Conservation (phyloP, 768 basidiomycete species). For the Termitomyces sp. region DNA sequence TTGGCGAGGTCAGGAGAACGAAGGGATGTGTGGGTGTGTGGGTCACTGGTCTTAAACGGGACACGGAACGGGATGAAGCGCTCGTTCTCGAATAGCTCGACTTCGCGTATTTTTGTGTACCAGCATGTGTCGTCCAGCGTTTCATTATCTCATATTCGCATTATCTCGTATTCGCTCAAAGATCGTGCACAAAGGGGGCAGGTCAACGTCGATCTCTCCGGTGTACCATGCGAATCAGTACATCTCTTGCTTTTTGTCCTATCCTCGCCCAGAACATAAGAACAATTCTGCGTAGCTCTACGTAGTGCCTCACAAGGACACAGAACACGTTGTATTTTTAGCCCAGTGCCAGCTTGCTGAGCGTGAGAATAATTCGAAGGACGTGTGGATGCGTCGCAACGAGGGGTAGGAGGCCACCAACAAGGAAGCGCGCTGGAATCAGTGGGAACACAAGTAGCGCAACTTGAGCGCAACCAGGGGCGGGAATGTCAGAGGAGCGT, state of each 20-base stretch:
- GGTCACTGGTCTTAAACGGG: background rate
- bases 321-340: background rate
- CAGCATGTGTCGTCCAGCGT: conserved; percentile 59
- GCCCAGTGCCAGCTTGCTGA: background rate
- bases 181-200: conserved; percentile 16
- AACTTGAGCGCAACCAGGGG: no score
- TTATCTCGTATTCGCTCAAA: conserved; percentile 42
- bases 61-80: conserved; percentile 40
- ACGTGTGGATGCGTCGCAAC: conserved; percentile 12
- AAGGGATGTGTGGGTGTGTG: background rate
- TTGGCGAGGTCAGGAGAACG: background rate
- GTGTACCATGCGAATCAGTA: background rate
- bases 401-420: conserved; percentile 21
- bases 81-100: conserved; percentile 83
- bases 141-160: no score
- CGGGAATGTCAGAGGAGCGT: conserved; percentile 42
- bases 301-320: background rate
- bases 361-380: conserved; percentile 4
- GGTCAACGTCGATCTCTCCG: background rate
- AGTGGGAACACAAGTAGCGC: conserved; percentile 37
- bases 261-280: background rate
- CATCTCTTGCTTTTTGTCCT: background rate
- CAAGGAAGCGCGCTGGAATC: conserved; percentile 46
- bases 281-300: background rate
- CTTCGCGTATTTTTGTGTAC: conserved; percentile 57